Conservation (phyloP, 2,329 filamentous ascomycete genomes). For the Alternaria atra region DNA sequence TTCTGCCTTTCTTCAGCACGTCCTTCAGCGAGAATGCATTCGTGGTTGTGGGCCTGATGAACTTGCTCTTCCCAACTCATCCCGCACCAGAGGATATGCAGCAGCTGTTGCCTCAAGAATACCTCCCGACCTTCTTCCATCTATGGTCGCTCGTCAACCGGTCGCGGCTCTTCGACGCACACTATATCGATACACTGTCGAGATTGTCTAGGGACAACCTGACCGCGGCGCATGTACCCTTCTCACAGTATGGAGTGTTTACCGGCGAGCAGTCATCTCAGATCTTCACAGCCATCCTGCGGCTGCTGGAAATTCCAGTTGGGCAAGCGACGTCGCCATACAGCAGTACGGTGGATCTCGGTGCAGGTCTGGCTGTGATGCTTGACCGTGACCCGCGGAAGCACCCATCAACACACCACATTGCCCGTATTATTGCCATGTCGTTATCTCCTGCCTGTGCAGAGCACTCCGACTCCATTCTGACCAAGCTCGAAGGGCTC, state of each 20-base stretch:
- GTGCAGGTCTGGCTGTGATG: conserved; percentile 82
- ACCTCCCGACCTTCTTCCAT: conserved; percentile 94
- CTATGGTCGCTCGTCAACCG: conserved; percentile 93
- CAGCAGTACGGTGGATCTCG: conserved; percentile 78
- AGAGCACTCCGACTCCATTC: conserved; percentile 77
- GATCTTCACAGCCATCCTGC: conserved; percentile 89
- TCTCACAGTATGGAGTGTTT: conserved; percentile 88
- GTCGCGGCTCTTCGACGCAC: conserved; percentile 85
- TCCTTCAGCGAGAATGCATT: conserved; percentile 93
- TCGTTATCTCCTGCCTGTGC: conserved; percentile 87
- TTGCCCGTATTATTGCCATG: conserved; percentile 91
- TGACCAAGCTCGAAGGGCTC: conserved; percentile 86
- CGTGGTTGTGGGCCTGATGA: conserved; percentile 88
- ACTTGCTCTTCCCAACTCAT: conserved; percentile 85
- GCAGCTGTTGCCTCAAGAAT: conserved; percentile 85
- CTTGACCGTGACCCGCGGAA: conserved; percentile 94
- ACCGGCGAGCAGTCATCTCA: conserved; percentile 89
- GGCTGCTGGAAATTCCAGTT: conserved; percentile 93
- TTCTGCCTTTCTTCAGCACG: conserved; percentile 78
- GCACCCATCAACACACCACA: conserved; percentile 89
- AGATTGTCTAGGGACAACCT: conserved; percentile 86
- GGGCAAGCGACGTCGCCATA: conserved; percentile 96
- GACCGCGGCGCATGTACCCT: conserved; percentile 76
- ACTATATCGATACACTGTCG: conserved; percentile 89
- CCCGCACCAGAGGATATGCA: conserved; percentile 75